These are phyloP conservation scores for Serendipita indica DNA, from an alignment of 768 basidiomycete species.

Conservation along the genomic window DNA sequence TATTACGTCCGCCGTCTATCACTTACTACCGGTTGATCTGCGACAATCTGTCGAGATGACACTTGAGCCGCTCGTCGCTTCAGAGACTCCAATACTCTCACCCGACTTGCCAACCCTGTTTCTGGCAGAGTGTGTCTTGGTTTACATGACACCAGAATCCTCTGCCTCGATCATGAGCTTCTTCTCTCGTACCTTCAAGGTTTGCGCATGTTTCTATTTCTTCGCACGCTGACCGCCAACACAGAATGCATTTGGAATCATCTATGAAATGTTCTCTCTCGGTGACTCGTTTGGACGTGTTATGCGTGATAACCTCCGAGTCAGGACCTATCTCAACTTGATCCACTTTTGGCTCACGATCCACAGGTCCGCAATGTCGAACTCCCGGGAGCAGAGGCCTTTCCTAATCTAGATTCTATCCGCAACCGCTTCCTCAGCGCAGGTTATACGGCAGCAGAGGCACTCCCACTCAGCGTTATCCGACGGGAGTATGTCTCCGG, in stretches of 20 bases:
- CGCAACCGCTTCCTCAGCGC: conserved; percentile 41
- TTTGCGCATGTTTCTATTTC: conserved; percentile 15
- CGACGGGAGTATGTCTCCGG: conserved; percentile 33
- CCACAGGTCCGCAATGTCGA: conserved; percentile 53
- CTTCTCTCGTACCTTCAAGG: conserved; percentile 45
- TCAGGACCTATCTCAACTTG: conserved; percentile 20
- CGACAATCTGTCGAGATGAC: conserved; percentile 38
- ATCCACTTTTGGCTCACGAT: not conserved
- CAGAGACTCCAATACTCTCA: conserved; percentile 30
- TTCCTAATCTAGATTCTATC: conserved; percentile 41
- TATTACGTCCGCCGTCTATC: conserved; percentile 42
- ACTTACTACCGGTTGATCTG: conserved; percentile 66
- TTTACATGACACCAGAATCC: conserved; percentile 56
- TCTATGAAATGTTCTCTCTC: conserved; percentile 91
- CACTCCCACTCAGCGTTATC: conserved; percentile 57
- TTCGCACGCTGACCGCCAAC: conserved; percentile 28
- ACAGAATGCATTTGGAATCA: conserved; percentile 23
- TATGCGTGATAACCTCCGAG: conserved; percentile 79
- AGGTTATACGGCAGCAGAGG: conserved; percentile 40
- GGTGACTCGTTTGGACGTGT: conserved; percentile 82
- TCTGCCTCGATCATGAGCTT: conserved; percentile 51
- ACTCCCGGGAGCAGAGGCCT: conserved; percentile 58
- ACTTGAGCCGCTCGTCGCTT: conserved; percentile 28
- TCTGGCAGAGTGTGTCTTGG: conserved; percentile 86
- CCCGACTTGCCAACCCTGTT: conserved; percentile 61